Evolutionary conservation across 192 early-diverging fungal genomes (phyloP).

Genomic region (Backusella circina): DNA sequence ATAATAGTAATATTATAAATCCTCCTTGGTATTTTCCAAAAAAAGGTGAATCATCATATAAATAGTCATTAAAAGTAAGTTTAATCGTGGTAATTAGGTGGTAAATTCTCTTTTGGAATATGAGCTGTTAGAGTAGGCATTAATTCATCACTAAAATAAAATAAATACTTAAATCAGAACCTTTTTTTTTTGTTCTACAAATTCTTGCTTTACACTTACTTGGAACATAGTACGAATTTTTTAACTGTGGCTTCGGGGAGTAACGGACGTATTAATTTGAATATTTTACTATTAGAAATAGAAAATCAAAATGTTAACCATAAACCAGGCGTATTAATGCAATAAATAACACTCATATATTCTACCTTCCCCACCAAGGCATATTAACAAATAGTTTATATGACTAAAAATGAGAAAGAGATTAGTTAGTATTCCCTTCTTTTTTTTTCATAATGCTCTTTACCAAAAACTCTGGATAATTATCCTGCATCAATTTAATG

Average conservation of each 20-base stretch:
- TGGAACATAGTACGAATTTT: slow-evolving; percentile 59
- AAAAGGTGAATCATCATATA: not conserved
- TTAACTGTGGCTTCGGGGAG: slow-evolving; percentile 54
- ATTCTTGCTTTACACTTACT: slow-evolving; percentile 7
- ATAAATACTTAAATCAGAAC: not conserved
- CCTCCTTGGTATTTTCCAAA: not conserved
- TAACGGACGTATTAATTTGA: slow-evolving; percentile 51
- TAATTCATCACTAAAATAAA: not conserved
- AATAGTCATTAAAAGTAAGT: not conserved
- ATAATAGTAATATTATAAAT: too few species aligned
- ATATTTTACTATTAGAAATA: slow-evolving; percentile 40
- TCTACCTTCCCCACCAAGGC: slow-evolving; percentile 46
- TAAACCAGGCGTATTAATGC: too few species aligned
- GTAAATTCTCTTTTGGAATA: not conserved
- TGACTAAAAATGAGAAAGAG: slow-evolving; percentile 2
- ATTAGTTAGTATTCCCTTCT: not conserved
- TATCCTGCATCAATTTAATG: slow-evolving; percentile 54
- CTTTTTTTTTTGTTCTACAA: not conserved
- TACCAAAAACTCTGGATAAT: slow-evolving; percentile 61
- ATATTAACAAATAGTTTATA: slow-evolving; percentile 55
- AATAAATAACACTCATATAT: not conserved
- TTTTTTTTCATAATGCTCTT: not conserved
- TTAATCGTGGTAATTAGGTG: not conserved
- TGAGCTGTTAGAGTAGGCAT: not conserved
- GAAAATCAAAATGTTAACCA: not conserved